These are phyloP conservation scores for Cynanchum wilfordii DNA, from an alignment of 257 asterid species.

Conservation along the genomic window DNA sequence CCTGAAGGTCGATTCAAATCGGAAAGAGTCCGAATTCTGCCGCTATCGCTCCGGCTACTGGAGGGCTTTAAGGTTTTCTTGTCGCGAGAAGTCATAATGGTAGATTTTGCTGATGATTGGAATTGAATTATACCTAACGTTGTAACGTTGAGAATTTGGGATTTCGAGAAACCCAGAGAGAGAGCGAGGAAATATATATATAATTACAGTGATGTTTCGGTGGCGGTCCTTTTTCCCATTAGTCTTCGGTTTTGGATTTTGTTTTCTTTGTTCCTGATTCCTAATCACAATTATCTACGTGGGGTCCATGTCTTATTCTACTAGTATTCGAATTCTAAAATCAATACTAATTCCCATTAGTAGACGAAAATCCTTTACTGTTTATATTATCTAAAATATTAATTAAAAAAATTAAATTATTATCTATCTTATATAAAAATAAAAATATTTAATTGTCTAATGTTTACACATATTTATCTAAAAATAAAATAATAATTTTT, in stretches of 20 bases:
- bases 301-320: too few relatives aligned
- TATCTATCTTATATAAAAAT: too few relatives aligned
- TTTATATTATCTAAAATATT: too few relatives aligned
- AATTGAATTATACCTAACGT: neutral
- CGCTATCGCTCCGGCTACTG: constrained; percentile 40
- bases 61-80: constrained; percentile 62
- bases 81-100: constrained; percentile 67
- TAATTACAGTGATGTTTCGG: neutral
- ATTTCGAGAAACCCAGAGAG: neutral
- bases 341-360: neutral
- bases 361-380: too few relatives aligned
- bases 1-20: constrained; percentile 88
- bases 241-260: neutral
- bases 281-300: neutral
- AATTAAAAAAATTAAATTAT: too few relatives aligned
- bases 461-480: too few relatives aligned
- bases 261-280: neutral
- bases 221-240: neutral
- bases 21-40: constrained; percentile 87
- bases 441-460: too few relatives aligned
- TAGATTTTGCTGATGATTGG: neutral
- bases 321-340: neutral
- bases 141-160: neutral
- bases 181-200: neutral
- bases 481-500: too few relatives aligned